Evolutionary conservation across 2,329 filamentous ascomycete genomes (phyloP).

Genomic region (Pseudogymnoascus sp.): DNA sequence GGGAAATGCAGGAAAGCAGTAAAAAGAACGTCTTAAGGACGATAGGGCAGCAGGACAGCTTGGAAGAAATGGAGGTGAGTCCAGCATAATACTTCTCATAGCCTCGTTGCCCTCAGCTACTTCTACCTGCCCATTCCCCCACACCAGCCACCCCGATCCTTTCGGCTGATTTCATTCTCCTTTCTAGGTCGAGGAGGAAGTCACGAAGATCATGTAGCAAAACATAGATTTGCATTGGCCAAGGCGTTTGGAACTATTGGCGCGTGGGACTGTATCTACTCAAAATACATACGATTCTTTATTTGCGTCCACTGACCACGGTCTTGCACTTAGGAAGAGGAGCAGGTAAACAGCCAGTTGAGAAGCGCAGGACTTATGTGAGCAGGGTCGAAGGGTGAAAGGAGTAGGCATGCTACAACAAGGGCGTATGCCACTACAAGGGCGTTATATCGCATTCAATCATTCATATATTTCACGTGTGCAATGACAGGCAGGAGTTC

Average conservation of each 20-base stretch:
- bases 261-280: constrained; percentile 1
- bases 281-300: constrained; percentile 1
- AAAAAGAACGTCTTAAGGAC: constrained; percentile 98
- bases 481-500: neutral
- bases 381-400: neutral
- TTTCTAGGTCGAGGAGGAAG: constrained; percentile 30
- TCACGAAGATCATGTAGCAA: constrained; percentile 30
- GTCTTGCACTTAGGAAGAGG: constrained; percentile 9
- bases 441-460: neutral
- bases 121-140: constrained; percentile 37
- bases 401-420: neutral
- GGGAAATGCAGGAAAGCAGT: constrained; percentile 96
- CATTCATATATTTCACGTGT: constrained; percentile 5
- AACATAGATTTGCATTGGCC: constrained; percentile 2
- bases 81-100: neutral
- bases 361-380: constrained; percentile 9
- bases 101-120: neutral
- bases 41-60: constrained; percentile 92
- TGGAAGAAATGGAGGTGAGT: constrained; percentile 97
- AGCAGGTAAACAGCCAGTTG: neutral
- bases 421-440: too few species aligned
- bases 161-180: constrained; percentile 10
- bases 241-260: neutral
- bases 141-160: constrained; percentile 40
- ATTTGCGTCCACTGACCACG: neutral